These are phyloP conservation scores for Heterobasidion annosum DNA, from an alignment of 1,284 basidiomycete genomes.

Conservation along the genomic window DNA sequence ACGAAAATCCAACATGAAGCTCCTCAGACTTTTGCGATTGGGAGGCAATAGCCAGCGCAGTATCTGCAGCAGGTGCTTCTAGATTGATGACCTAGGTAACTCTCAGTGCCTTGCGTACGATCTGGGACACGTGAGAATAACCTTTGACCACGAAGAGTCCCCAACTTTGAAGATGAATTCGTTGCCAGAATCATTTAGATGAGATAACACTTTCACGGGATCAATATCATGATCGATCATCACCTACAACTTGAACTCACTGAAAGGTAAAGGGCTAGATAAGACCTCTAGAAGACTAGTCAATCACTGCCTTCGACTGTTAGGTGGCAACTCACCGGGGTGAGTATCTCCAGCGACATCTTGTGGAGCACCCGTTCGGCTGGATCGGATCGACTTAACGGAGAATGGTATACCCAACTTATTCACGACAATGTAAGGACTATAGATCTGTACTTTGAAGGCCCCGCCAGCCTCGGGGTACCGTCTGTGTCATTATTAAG, in stretches of 20 bases:
- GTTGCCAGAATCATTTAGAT: slow-evolving; percentile 75
- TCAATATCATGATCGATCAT: slow-evolving; percentile 17
- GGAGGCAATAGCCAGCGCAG: slow-evolving; percentile 72
- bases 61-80: slow-evolving; percentile 89
- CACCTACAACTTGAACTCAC: slow-evolving; percentile 35
- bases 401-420: slow-evolving; percentile 87
- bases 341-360: slow-evolving; percentile 80
- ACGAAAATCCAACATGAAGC: slow-evolving; percentile 85
- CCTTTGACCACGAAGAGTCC: slow-evolving; percentile 91
- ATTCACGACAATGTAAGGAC: slow-evolving; percentile 89
- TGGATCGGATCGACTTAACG: slow-evolving; percentile 62
- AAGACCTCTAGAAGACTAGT: slow-evolving; percentile 38
- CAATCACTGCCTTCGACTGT: slow-evolving; percentile 3
- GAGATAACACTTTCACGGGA: slow-evolving; percentile 75
- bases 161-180: slow-evolving; percentile 80
- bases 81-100: slow-evolving; percentile 65
- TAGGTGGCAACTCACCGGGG: slow-evolving; percentile 31
- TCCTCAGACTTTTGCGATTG: slow-evolving; percentile 66
- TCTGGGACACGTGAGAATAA: slow-evolving; percentile 18
- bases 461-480: slow-evolving; percentile 95
- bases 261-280: slow-evolving; percentile 59
- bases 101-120: background rate
- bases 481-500: slow-evolving; percentile 34
- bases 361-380: slow-evolving; percentile 63
- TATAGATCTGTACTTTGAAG: slow-evolving; percentile 95